Base-by-base conservation (phyloP, 345 rosid genomes). In the Alliaria petiolata region DNA sequence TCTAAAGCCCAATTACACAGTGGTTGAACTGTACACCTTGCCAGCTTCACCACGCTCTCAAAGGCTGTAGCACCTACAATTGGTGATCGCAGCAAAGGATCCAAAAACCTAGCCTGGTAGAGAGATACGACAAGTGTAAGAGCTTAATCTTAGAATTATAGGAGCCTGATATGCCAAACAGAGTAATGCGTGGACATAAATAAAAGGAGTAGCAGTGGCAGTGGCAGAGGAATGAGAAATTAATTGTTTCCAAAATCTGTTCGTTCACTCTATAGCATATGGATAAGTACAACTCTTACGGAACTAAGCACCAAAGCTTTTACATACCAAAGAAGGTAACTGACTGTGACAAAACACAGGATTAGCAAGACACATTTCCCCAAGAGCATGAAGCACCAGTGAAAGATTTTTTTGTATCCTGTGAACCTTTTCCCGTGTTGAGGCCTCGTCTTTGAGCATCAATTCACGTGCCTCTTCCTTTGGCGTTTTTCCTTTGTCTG, bases 291-390 rank as follows among this genome's bases (percentile, higher is more conserved):
- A 60, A 42, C 56, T 42, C 14, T 43, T 6, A 44, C 14, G 35
- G 28, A 62, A 52, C 13, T 31, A 44, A 53, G 45, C 1, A 69
- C 12, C 50, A 38, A 62, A 26, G 28, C 10, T 39, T 76, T 42
- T n/a, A 82, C 91, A 22, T 73, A 95, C 99, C 99, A 95, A 82
- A 45, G 85, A 84, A 54, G 89, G 90, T 77, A 95, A 83, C 72
- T 89, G 95, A 76, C 99, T 87, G 85, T 95, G 99, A 19, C 95
- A 92, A 81, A 89, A 95, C 58, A 95, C 81, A 46, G 95, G 95
- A 82, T 91, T 95, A 46, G 96, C 88, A 57, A 85, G 69, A 43
- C 96, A 81, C 90, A 95, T 88, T 76, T 89, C 96, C 66, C 99
- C 99, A 62, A 91, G 88, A 49, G 91, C 88, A 62, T 78, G 78